Percentiles rank a stretch among this genome's conserved stretches.
phyloP scores from a whole-genome alignment of 257 asterid genomes.

The Solanum rostratum region DNA sequence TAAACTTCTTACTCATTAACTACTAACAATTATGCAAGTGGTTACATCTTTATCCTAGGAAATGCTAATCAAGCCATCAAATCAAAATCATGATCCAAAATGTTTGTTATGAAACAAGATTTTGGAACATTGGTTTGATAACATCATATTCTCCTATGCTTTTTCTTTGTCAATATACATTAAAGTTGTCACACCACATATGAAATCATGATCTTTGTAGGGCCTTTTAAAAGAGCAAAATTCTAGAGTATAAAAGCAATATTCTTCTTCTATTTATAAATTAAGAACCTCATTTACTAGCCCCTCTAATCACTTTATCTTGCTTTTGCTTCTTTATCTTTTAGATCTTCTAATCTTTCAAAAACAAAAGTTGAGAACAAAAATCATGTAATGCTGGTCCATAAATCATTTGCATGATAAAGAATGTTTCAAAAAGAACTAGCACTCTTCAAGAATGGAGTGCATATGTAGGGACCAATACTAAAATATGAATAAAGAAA shows the following conservation, averaged over 20 bases:
- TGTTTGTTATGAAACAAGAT: not conserved
- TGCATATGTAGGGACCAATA: not conserved
- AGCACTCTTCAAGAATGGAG: not conserved
- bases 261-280: not conserved
- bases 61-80: not conserved
- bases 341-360: not conserved
- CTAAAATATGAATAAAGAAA: not conserved
- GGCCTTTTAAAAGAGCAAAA: not conserved
- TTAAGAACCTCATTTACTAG: not conserved
- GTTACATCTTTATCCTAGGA: not conserved
- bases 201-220: not conserved
- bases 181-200: not conserved
- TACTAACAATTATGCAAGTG: not conserved
- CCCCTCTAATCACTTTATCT: not conserved
- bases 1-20: not conserved
- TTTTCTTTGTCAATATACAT: not conserved
- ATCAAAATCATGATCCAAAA: not conserved
- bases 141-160: not conserved
- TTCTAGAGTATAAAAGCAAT: not conserved
- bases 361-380: not conserved
- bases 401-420: not conserved
- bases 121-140: not conserved
- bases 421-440: not conserved
- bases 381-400: not conserved
- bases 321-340: not conserved